Conservation (phyloP, 164 flowering plant genomes). For the Sextonia rubra region DNA sequence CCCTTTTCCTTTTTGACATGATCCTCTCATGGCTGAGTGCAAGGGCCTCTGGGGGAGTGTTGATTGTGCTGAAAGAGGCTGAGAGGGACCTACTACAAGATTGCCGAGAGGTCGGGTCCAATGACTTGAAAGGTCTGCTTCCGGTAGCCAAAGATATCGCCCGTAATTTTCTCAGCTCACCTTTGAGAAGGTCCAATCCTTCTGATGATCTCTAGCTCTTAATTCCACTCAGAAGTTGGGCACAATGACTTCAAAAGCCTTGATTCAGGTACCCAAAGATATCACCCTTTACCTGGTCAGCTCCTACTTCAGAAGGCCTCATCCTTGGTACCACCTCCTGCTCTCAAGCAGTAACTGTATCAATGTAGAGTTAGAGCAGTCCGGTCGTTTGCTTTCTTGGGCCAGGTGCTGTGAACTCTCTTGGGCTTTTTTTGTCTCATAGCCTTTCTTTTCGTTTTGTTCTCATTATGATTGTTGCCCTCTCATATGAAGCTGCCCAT, state of each 20-base stretch:
- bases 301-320: background rate
- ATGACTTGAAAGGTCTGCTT: constrained; percentile 17
- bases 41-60: constrained; percentile 17
- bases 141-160: constrained; percentile 7
- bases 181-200: background rate
- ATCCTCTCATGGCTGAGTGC: background rate
- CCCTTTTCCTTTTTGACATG: background rate
- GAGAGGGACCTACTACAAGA: constrained; percentile 11
- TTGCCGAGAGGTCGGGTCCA: constrained; percentile 10
- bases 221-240: constrained; percentile 5
- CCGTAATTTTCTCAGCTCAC: background rate
- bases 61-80: constrained; percentile 13
- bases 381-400: no score
- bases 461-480: no score
- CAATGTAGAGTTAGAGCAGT: no score
- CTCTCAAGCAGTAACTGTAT: no score
- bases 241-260: constrained; percentile 9
- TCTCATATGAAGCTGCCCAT: no score
- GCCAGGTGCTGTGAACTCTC: no score
- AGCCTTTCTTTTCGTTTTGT: no score
- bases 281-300: background rate
- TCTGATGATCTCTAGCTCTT: constrained; percentile 1
- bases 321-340: background rate
- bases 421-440: no score
- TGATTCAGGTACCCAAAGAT: constrained; percentile 9